phyloP scores from a whole-genome alignment of 495 filamentous ascomycete genomes.

The Aspergillus homomorphus region DNA sequence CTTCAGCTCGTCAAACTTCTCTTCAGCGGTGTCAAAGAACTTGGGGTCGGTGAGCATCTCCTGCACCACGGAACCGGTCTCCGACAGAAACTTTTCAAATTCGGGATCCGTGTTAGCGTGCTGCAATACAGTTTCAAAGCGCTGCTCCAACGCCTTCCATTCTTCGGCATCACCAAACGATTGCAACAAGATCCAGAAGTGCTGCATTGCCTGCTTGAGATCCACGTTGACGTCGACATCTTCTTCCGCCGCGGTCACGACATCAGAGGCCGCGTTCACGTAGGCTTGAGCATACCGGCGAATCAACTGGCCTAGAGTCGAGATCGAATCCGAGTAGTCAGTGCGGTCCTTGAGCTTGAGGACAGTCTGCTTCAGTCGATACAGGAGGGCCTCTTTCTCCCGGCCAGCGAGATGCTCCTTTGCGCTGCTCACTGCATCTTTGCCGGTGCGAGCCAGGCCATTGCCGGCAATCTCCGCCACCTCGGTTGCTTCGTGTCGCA shows the following conservation, averaged over 20 bases:
- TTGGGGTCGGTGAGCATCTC: constrained; percentile 82
- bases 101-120: constrained; percentile 76
- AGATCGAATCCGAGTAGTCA: constrained; percentile 83
- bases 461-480: constrained; percentile 60
- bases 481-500: constrained; percentile 60
- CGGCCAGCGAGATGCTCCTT: constrained; percentile 63
- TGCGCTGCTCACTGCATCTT: constrained; percentile 62
- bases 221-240: constrained; percentile 70
- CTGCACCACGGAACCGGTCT: constrained; percentile 68
- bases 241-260: constrained; percentile 59
- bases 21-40: constrained; percentile 69
- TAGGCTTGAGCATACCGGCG: constrained; percentile 77
- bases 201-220: constrained; percentile 68
- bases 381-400: constrained; percentile 68
- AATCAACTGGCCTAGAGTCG: constrained; percentile 69
- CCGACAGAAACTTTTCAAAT: constrained; percentile 72
- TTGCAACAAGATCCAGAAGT: constrained; percentile 73
- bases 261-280: constrained; percentile 63
- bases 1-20: constrained; percentile 70
- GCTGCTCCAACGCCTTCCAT: constrained; percentile 70
- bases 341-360: constrained; percentile 66
- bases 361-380: constrained; percentile 75
- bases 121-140: constrained; percentile 63
- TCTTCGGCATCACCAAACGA: constrained; percentile 71
- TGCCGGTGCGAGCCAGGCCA: constrained; percentile 62